Base-by-base conservation (phyloP, 2,329 filamentous ascomycete species). In the Didymella pomorum region DNA sequence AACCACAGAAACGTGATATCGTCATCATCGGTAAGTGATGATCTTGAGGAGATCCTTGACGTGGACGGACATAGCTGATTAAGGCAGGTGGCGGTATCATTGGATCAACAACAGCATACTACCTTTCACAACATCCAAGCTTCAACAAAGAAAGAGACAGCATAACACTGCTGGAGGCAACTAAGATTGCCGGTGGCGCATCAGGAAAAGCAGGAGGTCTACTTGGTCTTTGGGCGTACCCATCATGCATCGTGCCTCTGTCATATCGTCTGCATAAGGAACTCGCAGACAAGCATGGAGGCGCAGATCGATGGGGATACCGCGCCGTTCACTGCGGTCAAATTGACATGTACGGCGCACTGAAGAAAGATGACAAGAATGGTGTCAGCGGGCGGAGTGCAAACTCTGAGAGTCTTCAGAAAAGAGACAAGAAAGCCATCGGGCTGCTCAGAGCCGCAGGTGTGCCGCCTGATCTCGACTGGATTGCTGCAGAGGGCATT, bases 201-300 rank as follows among this genome's bases (percentile, higher is more conserved):
- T 97, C 93, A 9, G 95, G 95, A 39, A 98, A 97, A 79, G 94
- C 95, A 0, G 95, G 95, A 16, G 95, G 95, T 1, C 83, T 99
- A 4, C 84, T 99, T 21, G 95, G 89, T 1, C 82, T 93, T 16
- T 98, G 94, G 93, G 95, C 94, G 0, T 97, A 97, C 72, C 95
- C 95, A 0, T 82, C 82, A 56, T 89, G 86, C 69, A 87, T 98
- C 37, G 94, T 97, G 0, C 91, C 91, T 0, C 81, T 98, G 41
- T 96, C 91, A 57, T 98, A 93, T 78, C 84, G 84, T 46, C 82
- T 98, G 16, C 95, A 98, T 71, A 85, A 87, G 31, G 87, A 97
- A 70, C 83, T 99, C 12, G 91, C 94, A n/a, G 84, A 87, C 4
- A 89, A 96, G 76, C 91, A 98, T 73, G 84, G 85, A 62, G 95